phyloP scores from a whole-genome alignment of 345 rosid genomes.

The Eucalyptus leucophloia region DNA sequence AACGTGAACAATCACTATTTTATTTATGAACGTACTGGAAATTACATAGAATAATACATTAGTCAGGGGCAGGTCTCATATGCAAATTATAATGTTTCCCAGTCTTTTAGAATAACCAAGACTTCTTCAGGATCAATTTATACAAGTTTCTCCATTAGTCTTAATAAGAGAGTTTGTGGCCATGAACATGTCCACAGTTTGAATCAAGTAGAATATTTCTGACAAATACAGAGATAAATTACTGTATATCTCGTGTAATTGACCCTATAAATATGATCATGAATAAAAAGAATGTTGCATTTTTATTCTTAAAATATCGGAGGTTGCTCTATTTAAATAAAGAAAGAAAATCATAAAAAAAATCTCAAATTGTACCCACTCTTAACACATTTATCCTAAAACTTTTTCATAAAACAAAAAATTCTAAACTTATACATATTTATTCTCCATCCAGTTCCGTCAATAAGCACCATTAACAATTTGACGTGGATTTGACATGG shows the following conservation, averaged over 20 bases:
- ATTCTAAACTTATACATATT: too few species aligned
- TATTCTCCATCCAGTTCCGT: too few species aligned
- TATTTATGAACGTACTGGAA: background rate
- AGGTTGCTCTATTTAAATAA: background rate
- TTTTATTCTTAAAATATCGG: too few species aligned
- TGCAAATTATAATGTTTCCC: background rate
- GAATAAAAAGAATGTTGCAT: background rate
- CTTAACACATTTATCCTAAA: background rate
- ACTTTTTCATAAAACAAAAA: too few species aligned
- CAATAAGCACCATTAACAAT: too few species aligned
- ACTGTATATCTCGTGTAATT: too few species aligned
- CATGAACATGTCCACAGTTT: background rate
- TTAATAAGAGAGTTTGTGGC: background rate
- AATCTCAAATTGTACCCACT: background rate
- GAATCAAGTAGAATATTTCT: background rate
- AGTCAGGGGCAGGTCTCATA: background rate
- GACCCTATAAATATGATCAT: background rate
- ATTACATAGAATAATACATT: background rate
- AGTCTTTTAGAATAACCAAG: background rate
- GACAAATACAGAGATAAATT: too few species aligned
- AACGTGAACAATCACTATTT: background rate
- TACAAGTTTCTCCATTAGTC: background rate
- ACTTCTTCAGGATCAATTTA: background rate
- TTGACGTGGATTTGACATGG: background rate
- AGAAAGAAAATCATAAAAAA: too few species aligned